phyloP scores from a whole-genome alignment of 768 basidiomycete genomes.

The Tylopilus vinaceipallidus region DNA sequence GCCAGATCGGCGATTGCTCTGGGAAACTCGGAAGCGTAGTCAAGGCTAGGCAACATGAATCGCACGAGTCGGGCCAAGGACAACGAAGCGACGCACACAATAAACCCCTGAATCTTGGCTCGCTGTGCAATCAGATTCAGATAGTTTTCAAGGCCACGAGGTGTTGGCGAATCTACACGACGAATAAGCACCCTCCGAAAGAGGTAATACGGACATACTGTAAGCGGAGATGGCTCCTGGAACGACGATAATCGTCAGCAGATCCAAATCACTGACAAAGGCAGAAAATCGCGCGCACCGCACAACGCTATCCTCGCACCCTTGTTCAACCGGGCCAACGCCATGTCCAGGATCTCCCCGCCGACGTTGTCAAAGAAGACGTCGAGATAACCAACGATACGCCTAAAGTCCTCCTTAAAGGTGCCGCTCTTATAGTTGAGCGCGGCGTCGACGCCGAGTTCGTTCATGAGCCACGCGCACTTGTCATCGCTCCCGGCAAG shows the following conservation, averaged over 20 bases:
- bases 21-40: constrained; percentile 63
- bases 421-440: constrained; percentile 84
- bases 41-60: constrained; percentile 48
- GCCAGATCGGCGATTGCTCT: constrained; percentile 58
- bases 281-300: constrained; percentile 52
- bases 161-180: constrained; percentile 50
- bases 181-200: background rate
- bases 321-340: constrained; percentile 70
- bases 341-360: constrained; percentile 78
- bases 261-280: background rate
- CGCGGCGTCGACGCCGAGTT: constrained; percentile 78
- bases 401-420: constrained; percentile 72
- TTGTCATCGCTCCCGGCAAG: constrained; percentile 87
- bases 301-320: constrained; percentile 78
- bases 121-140: constrained; percentile 70
- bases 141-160: constrained; percentile 68
- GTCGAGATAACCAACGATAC: constrained; percentile 70
- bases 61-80: too few species aligned
- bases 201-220: constrained; percentile 46
- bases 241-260: constrained; percentile 8
- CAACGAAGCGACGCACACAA: constrained; percentile 51
- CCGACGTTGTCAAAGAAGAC: constrained; percentile 85
- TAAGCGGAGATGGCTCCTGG: constrained; percentile 84
- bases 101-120: constrained; percentile 80
- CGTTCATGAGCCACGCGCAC: constrained; percentile 79